Evolutionary conservation across 225 moss, liverwort and hornwort genomes (phyloP), one percentile per base, ranked within the genome.

Genomic region (Rhytidiadelphus loreus): DNA sequence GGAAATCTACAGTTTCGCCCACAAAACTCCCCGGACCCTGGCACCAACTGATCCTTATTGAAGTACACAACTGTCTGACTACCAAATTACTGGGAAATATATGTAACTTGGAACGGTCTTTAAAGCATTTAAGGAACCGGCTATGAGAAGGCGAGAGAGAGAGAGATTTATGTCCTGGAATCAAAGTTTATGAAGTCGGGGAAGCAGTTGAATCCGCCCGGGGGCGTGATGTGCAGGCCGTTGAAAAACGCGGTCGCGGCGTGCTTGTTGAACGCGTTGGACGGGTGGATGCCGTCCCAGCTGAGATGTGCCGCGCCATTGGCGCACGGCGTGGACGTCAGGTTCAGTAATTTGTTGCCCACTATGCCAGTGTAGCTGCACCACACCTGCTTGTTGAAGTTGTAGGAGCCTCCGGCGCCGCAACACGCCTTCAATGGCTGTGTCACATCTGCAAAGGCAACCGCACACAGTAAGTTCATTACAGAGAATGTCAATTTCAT

Each of bases 271-370:
- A 94, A 77, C 13, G 94, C 69, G 85, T 94, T 86, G 48, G 95
- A 92, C 58, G 87, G 60, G 84, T 95, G 95, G 81, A 93, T 90
- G 84, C 95, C 95, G 78, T 95, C 95, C 94, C 93, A 95, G 76
- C 91, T 94, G 32, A 93, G 79, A 85, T 90, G 87, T 37, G 80
- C 86, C 15, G 88, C 83, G 28, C 88, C 90, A 77, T 91, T 52
- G 77, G 90, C 73, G 89, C 93, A 85, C 46, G 93, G 90, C 18
- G 82, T 56, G 30, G 73, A 13, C 8, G 93, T 91, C 85, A 91
- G 82, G 88, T 92, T 92, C 88, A 93, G 91, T 11, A 88, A 46
- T 77, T 91, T 77, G 77, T 89, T 93, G 16, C 91, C 93, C 71
- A 91, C 92, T 56, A 41, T 48, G 68, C 93, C 94, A 12, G 63